Percentiles rank a stretch among this genome's conserved stretches.
Conservation (phyloP, 73 alveolate genomes). For the Tetrahymena thermophila region DNA sequence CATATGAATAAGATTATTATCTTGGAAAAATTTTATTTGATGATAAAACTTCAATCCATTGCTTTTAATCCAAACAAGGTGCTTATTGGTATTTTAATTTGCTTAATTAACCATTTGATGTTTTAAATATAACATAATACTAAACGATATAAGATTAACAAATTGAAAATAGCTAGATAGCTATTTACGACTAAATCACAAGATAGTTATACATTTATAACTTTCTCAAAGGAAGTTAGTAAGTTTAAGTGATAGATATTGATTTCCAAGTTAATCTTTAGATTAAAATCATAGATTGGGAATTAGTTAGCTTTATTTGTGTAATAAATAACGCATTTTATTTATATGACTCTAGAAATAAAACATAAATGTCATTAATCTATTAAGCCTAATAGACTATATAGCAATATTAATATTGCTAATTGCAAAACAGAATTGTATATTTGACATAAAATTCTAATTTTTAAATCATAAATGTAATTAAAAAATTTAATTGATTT, state of each 20-base stretch:
- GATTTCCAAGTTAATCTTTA: neutral
- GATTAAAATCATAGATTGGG: neutral
- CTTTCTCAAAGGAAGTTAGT: too few relatives aligned
- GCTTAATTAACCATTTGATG: neutral
- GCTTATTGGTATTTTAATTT: neutral
- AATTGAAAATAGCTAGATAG: neutral
- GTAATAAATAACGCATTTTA: neutral
- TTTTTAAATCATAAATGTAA: neutral
- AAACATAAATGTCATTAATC: neutral
- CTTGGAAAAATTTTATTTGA: neutral
- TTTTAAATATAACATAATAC: too few relatives aligned
- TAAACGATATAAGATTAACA: too few relatives aligned
- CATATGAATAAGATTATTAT: neutral
- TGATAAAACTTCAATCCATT: neutral
- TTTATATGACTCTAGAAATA: neutral
- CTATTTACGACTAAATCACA: neutral
- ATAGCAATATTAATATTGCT: neutral
- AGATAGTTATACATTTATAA: too few relatives aligned
- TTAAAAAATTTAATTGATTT: too few relatives aligned
- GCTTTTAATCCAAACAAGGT: neutral
- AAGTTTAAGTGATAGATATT: too few relatives aligned
- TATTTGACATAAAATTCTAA: neutral
- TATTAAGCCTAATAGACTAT: too few relatives aligned
- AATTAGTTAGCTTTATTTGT: neutral
- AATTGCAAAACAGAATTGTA: too few relatives aligned